Conservation (phyloP, 371 early-diverging fungal species). For the Phascolomyces articulosus region DNA sequence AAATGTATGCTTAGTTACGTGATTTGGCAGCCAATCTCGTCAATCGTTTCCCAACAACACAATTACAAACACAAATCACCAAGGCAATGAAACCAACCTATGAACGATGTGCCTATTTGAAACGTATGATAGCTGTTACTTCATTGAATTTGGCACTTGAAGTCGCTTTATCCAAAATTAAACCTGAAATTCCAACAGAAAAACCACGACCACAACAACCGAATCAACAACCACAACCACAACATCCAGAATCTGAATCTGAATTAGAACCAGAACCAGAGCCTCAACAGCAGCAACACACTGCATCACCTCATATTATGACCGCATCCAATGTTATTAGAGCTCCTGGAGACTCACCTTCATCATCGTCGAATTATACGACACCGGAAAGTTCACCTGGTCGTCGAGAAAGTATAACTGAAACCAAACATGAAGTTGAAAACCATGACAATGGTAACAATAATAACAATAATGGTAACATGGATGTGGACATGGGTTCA, state of each 20-base stretch:
- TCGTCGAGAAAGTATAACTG: background rate
- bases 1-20: conserved; percentile 12
- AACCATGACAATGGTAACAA: background rate
- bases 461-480: background rate
- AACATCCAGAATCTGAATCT: background rate
- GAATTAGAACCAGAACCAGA: background rate
- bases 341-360: background rate
- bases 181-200: conserved; percentile 5
- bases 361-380: background rate
- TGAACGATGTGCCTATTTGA: conserved; percentile 24
- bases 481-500: background rate
- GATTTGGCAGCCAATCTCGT: conserved; percentile 22
- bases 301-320: background rate
- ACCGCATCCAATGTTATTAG: background rate
- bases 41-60: conserved; percentile 10
- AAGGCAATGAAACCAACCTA: conserved; percentile 29
- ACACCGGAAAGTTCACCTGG: background rate
- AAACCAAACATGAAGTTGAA: background rate
- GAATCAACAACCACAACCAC: background rate
- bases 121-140: conserved; percentile 27
- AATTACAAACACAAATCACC: conserved; percentile 21
- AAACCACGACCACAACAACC: background rate
- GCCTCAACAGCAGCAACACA: background rate
- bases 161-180: conserved; percentile 1
- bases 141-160: conserved; percentile 21